These are phyloP conservation scores for Rhizopogon vulgaris DNA, from an alignment of 768 basidiomycete species.

Conservation along the genomic window DNA sequence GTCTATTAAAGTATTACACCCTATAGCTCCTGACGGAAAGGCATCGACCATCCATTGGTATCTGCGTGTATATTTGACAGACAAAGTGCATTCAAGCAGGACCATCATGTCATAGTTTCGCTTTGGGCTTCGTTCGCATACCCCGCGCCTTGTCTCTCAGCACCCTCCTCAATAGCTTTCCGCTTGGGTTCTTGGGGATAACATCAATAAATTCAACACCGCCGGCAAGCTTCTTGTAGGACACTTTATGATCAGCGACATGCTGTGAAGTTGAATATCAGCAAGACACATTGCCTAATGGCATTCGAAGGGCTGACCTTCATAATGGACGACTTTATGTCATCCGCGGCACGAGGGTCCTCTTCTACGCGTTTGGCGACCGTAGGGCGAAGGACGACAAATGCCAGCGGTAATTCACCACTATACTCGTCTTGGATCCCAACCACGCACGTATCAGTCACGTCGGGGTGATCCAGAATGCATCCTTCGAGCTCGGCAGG, in stretches of 20 bases:
- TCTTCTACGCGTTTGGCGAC: slow-evolving; percentile 30
- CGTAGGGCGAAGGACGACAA: slow-evolving; percentile 45
- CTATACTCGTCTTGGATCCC: slow-evolving; percentile 67
- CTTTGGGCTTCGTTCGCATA: slow-evolving; percentile 4
- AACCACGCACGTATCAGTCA: slow-evolving; percentile 59
- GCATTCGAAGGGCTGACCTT: slow-evolving; percentile 39
- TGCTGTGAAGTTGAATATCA: slow-evolving; percentile 30
- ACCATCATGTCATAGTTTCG: slow-evolving; percentile 21
- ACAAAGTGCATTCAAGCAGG: neutral
- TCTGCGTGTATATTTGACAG: no score
- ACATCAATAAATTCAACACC: slow-evolving; percentile 57
- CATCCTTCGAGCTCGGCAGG: slow-evolving; percentile 66
- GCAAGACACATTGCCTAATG: neutral
- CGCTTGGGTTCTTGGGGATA: slow-evolving; percentile 67
- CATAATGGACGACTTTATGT: slow-evolving; percentile 35
- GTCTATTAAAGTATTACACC: no score
- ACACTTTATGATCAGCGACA: slow-evolving; percentile 50
- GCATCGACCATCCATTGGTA: no score
- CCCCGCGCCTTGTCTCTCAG: slow-evolving; percentile 44
- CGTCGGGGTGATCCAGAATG: slow-evolving; percentile 53
- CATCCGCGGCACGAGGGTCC: slow-evolving; percentile 25
- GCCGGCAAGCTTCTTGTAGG: slow-evolving; percentile 56
- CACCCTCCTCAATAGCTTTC: slow-evolving; percentile 56
- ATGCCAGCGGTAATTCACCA: slow-evolving; percentile 71
- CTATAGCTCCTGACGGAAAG: no score